A percentile compares a stretch with the other conserved stretches of the same genome.
Conservation (phyloP, 805 yeast genomes). For the Pichia californica region DNA sequence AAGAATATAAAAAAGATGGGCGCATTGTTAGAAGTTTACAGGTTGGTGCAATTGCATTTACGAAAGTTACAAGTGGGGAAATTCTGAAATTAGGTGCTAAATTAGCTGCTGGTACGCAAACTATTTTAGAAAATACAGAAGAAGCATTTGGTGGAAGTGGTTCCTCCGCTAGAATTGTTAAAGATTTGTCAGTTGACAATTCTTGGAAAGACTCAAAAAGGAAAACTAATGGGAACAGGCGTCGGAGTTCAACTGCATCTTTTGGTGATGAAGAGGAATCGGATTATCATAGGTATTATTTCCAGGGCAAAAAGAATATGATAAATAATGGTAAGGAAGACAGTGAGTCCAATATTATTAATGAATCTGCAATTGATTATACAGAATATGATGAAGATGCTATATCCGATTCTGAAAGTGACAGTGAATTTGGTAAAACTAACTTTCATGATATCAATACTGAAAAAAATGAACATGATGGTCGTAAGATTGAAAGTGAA, state of each 20-base stretch:
- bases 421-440: constrained; percentile 23
- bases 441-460: constrained; percentile 25
- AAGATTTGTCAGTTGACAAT: background rate
- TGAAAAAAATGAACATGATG: constrained; percentile 22
- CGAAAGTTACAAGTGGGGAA: constrained; percentile 75
- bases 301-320: background rate
- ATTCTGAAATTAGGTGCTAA: constrained; percentile 76
- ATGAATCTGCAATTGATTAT: constrained; percentile 15
- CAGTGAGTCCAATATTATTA: background rate
- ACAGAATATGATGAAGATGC: constrained; percentile 24
- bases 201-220: constrained; percentile 3
- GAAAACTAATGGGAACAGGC: constrained; percentile 12
- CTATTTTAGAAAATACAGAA: constrained; percentile 72
- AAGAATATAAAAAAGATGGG: constrained; percentile 71
- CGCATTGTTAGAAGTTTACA: constrained; percentile 62
- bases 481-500: constrained; percentile 19
- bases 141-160: constrained; percentile 74
- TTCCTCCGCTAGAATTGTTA: constrained; percentile 32
- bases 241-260: constrained; percentile 22
- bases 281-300: constrained; percentile 8
- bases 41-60: constrained; percentile 67
- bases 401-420: constrained; percentile 24
- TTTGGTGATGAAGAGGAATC: constrained; percentile 23
- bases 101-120: constrained; percentile 83
- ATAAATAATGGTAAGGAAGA: background rate